phyloP scores from a whole-genome alignment of 2,329 filamentous ascomycete genomes.

The Sporothrix curviconia region DNA sequence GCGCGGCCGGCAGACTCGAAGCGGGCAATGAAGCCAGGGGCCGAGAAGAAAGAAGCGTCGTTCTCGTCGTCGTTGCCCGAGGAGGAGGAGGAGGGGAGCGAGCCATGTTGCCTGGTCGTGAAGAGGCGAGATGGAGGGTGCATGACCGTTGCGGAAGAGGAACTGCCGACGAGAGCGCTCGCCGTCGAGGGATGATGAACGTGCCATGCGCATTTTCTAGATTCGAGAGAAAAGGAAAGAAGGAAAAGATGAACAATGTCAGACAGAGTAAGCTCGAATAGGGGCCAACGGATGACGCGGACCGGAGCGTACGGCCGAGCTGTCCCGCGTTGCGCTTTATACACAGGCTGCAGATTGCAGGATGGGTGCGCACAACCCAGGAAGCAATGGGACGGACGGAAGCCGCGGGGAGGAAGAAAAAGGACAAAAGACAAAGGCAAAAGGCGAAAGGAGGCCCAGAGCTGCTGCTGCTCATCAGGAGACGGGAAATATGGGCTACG shows the following conservation, averaged over 20 bases:
- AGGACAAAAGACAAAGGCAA: not conserved
- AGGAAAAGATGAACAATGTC: not conserved
- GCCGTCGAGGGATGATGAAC: constrained; percentile 83
- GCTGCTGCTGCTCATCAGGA: too few species aligned
- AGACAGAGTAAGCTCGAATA: not conserved
- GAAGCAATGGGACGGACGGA: not conserved
- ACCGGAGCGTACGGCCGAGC: not conserved
- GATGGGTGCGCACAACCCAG: not conserved
- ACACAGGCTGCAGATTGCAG: not conserved
- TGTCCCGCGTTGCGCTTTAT: not conserved
- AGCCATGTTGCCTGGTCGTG: constrained; percentile 1
- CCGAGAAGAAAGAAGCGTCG: constrained; percentile 27
- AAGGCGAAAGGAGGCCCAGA: too few species aligned
- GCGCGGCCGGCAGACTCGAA: constrained; percentile 6
- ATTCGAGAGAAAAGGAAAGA: not conserved
- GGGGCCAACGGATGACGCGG: not conserved
- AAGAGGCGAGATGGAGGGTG: constrained; percentile 27
- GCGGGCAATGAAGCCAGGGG: constrained; percentile 24
- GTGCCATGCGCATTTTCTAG: constrained; percentile 74
- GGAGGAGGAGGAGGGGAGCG: not conserved
- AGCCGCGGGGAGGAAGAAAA: too few species aligned
- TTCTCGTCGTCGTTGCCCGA: constrained; percentile 16
- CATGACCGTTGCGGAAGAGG: constrained; percentile 52
- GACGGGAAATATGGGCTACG: too few species aligned
- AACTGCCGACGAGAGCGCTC: constrained; percentile 76